A percentile compares a stretch with the other conserved stretches of the same genome.
Conservation (phyloP, 2,329 filamentous ascomycete genomes). For the Ophiostoma himal-ulmi region DNA sequence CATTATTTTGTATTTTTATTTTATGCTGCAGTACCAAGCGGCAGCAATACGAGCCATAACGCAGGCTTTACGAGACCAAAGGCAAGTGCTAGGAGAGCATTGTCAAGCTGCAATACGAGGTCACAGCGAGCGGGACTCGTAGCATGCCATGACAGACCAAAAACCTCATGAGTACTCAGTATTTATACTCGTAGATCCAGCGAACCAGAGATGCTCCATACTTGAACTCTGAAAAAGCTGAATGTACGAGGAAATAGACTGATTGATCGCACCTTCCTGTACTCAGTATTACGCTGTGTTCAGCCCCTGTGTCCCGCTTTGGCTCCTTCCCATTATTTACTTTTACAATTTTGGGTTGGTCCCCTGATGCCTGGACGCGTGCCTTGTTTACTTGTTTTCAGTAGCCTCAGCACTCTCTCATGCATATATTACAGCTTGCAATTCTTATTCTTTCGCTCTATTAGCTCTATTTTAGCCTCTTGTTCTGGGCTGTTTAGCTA, state of each 20-base stretch:
- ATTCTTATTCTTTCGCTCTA: not conserved
- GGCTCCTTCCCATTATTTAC: not conserved
- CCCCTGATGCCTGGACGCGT: not conserved
- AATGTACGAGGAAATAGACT: not conserved
- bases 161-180: not conserved
- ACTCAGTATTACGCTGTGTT: not conserved
- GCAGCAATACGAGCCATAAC: conserved; percentile 4
- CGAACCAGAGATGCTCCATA: not conserved
- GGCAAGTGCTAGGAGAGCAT: not conserved
- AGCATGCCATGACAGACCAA: too few species aligned
- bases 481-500: not conserved
- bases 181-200: not conserved
- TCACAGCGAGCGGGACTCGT: not conserved
- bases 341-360: not conserved
- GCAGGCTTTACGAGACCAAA: not conserved
- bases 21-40: not conserved
- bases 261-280: not conserved
- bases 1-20: not conserved
- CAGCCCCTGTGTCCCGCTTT: conserved; percentile 1
- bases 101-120: conserved; percentile 3
- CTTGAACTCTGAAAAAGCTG: not conserved
- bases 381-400: not conserved
- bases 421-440: conserved; percentile 1
- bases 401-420: not conserved
- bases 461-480: not conserved